Percentiles rank a stretch among this genome's conserved stretches.
These are phyloP conservation scores for Neolentinus lepideus DNA, from an alignment of 1,284 basidiomycete species.

Conservation along the genomic window DNA sequence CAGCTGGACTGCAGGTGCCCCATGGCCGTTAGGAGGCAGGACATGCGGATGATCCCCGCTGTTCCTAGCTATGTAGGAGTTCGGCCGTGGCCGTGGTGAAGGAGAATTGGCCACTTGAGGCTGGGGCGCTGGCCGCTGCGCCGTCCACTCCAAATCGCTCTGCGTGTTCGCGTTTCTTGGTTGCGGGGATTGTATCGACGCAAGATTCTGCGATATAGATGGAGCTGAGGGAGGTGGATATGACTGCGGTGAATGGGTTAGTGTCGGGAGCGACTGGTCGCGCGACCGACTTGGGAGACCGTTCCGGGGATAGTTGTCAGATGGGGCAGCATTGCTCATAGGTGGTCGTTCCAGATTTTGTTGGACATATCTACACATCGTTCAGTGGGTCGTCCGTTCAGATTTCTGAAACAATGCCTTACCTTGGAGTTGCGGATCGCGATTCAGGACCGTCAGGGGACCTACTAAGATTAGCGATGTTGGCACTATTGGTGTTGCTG, in stretches of 20 bases:
- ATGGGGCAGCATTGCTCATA: slow-evolving; percentile 23
- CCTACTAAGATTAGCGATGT: slow-evolving; percentile 15
- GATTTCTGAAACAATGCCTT: too few relatives aligned
- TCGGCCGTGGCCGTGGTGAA: slow-evolving; percentile 40
- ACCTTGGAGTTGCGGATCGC: slow-evolving; percentile 13
- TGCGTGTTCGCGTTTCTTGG: slow-evolving; percentile 29
- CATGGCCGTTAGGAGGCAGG: slow-evolving; percentile 39
- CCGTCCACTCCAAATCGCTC: slow-evolving; percentile 43
- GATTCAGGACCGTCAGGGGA: slow-evolving; percentile 10
- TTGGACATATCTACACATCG: background rate
- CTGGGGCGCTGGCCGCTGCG: slow-evolving; percentile 35
- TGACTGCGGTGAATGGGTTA: slow-evolving; percentile 36
- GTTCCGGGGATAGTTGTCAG: slow-evolving; percentile 34
- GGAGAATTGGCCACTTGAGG: slow-evolving; percentile 28
- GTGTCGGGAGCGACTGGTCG: slow-evolving; percentile 33
- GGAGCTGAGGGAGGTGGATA: slow-evolving; percentile 29
- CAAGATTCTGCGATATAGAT: slow-evolving; percentile 33
- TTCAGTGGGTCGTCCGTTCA: background rate
- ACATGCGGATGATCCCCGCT: slow-evolving; percentile 38
- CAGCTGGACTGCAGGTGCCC: slow-evolving; percentile 33
- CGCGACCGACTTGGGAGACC: slow-evolving; percentile 23
- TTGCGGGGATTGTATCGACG: slow-evolving; percentile 34
- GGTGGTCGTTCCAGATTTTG: slow-evolving; percentile 4
- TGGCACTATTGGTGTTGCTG: slow-evolving; percentile 16
- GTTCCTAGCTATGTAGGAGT: slow-evolving; percentile 45